Conservation (phyloP, 169 alveolate genomes). For the Hepatocystis sp. region DNA sequence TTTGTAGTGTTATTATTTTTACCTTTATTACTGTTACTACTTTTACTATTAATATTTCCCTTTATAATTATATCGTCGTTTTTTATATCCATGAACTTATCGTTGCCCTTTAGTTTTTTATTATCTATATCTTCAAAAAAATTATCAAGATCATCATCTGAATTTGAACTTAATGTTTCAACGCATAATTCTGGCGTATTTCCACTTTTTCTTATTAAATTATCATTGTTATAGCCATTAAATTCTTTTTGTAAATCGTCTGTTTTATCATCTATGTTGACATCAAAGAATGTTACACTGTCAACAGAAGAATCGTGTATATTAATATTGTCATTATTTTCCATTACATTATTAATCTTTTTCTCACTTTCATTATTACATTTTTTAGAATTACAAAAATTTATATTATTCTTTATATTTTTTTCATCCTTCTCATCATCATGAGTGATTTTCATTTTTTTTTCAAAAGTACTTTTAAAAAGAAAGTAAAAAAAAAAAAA, state of each 20-base stretch:
- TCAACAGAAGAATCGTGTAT: not conserved
- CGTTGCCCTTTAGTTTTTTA: conserved; percentile 3
- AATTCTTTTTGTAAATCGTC: conserved; percentile 8
- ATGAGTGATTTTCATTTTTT: conserved; percentile 38
- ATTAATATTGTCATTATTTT: conserved; percentile 1
- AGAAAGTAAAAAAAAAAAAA: conserved; percentile 13
- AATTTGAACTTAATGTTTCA: conserved; percentile 35
- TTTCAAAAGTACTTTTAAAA: conserved; percentile 1
- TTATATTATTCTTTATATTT: conserved; percentile 26
- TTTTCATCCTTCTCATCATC: conserved; percentile 32
- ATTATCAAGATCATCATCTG: conserved; percentile 55
- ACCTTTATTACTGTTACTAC: not conserved
- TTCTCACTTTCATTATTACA: conserved; percentile 2
- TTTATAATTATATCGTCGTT: not conserved
- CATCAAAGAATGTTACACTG: not conserved
- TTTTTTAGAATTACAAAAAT: not conserved
- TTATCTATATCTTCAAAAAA: conserved; percentile 54
- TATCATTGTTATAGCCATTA: conserved; percentile 13
- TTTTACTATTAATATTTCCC: not conserved
- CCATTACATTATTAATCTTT: conserved; percentile 11
- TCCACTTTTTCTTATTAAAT: conserved; percentile 5
- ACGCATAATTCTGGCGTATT: not conserved
- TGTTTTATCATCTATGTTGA: conserved; percentile 17
- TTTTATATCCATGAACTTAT: not conserved
- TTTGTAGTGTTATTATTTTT: not conserved